Evolutionary conservation across 768 basidiomycete genomes (phyloP).

Genomic region (Leucogyrophana mollusca): DNA sequence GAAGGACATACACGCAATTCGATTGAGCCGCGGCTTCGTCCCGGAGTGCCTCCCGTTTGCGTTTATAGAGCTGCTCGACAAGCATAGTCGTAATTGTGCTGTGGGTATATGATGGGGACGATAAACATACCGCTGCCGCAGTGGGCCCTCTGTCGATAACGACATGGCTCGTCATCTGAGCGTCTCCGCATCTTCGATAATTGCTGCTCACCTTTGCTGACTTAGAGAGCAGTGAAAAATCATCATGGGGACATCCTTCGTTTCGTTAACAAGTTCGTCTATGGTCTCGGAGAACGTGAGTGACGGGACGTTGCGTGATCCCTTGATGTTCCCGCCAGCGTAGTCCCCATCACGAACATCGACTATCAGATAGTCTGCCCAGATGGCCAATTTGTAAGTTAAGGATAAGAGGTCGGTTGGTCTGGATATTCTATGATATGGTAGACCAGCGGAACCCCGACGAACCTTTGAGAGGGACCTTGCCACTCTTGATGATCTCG

Average conservation of each 20-base stretch:
- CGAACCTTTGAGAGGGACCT: constrained; percentile 44
- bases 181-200: constrained; percentile 12
- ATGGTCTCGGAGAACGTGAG: constrained; percentile 54
- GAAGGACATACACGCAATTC: constrained; percentile 64
- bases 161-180: constrained; percentile 4
- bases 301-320: constrained; percentile 63
- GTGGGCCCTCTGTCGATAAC: constrained; percentile 60
- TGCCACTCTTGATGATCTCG: constrained; percentile 63
- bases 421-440: no score
- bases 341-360: constrained; percentile 88
- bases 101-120: not conserved
- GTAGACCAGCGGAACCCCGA: no score
- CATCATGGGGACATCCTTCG: constrained; percentile 59
- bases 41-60: constrained; percentile 50
- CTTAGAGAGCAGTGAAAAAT: constrained; percentile 82
- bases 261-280: constrained; percentile 55
- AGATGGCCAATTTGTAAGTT: not conserved
- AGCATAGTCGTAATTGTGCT: not conserved
- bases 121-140: constrained; percentile 61
- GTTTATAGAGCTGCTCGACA: constrained; percentile 58
- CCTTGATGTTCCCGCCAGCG: constrained; percentile 75
- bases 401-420: no score
- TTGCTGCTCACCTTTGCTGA: constrained; percentile 62
- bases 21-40: constrained; percentile 39
- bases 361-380: constrained; percentile 65